A percentile compares a stretch with the other conserved stretches of the same genome.
phyloP scores from a whole-genome alignment of 176 grass and related monocot genomes.

The Oryza meridionalis region DNA sequence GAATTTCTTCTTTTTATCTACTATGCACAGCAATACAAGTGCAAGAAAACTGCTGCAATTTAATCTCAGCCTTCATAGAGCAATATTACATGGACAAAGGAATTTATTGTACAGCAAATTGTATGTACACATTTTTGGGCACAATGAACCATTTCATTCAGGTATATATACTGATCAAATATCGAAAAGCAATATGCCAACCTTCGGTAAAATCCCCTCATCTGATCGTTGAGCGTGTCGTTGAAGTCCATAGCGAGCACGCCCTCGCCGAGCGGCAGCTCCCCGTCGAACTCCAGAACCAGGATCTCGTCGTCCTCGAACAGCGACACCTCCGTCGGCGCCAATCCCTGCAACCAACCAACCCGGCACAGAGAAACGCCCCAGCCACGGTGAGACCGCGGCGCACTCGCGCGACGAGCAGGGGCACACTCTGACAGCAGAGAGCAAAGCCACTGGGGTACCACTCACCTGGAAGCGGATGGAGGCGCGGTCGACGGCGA shows the following conservation, averaged over 20 bases:
- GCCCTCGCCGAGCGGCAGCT: conserved; percentile 54
- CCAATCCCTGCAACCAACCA: conserved; percentile 29
- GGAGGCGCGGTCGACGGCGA: too few species aligned
- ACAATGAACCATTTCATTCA: too few species aligned
- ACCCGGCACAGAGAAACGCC: too few species aligned
- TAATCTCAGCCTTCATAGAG: not conserved
- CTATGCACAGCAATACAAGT: conserved; percentile 44
- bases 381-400: not conserved
- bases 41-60: not conserved
- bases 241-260: conserved; percentile 63
- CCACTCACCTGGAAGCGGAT: too few species aligned
- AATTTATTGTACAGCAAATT: not conserved
- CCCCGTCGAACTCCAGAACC: conserved; percentile 55
- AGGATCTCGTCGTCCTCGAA: conserved; percentile 66
- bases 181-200: not conserved
- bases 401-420: not conserved
- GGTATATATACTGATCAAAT: too few species aligned
- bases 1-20: conserved; percentile 67
- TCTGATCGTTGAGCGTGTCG: conserved; percentile 69
- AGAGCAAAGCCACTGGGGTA: too few species aligned
- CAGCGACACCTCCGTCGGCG: conserved; percentile 39
- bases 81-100: not conserved
- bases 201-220: conserved; percentile 89
- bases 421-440: too few species aligned
- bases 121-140: not conserved